Evolutionary conservation across 1,284 basidiomycete genomes (phyloP).

Genomic region (Melanopsichium pennsylvanicum): DNA sequence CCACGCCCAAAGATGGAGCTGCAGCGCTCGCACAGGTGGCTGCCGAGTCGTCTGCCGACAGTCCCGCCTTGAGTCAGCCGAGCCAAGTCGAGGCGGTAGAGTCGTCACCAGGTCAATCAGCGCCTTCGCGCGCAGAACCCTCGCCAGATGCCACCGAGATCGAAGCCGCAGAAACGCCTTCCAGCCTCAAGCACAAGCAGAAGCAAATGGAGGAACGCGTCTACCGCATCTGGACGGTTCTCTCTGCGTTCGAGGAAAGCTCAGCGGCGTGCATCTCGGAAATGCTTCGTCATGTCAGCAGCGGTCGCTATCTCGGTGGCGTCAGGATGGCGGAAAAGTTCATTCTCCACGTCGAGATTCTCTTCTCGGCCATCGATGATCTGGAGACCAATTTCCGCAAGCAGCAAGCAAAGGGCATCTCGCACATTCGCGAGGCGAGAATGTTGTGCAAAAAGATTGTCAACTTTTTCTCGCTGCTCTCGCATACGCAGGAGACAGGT

Average conservation of each 20-base stretch:
- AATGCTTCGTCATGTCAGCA: constrained; percentile 94
- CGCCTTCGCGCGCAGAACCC: constrained; percentile 38
- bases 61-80: constrained; percentile 6
- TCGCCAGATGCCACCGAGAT: constrained; percentile 70
- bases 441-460: constrained; percentile 99
- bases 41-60: constrained; percentile 11
- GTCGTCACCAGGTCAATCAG: constrained; percentile 26
- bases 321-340: constrained; percentile 98
- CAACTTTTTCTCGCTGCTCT: constrained; percentile 94
- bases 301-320: constrained; percentile 92
- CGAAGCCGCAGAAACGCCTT: constrained; percentile 75
- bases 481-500: constrained; percentile 92
- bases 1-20: constrained; percentile 52
- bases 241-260: constrained; percentile 97
- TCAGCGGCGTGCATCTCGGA: constrained; percentile 99
- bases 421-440: constrained; percentile 95
- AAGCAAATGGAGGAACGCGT: constrained; percentile 95
- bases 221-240: constrained; percentile 97
- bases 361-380: constrained; percentile 97
- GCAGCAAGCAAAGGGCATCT: constrained; percentile 79
- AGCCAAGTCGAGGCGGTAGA: constrained; percentile 28
- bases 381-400: constrained; percentile 87
- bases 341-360: constrained; percentile 95
- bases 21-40: constrained; percentile 14
- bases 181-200: constrained; percentile 89